These are phyloP conservation scores for Botryococcus braunii DNA, from an alignment of 163 green algal genomes.

Conservation along the genomic window DNA sequence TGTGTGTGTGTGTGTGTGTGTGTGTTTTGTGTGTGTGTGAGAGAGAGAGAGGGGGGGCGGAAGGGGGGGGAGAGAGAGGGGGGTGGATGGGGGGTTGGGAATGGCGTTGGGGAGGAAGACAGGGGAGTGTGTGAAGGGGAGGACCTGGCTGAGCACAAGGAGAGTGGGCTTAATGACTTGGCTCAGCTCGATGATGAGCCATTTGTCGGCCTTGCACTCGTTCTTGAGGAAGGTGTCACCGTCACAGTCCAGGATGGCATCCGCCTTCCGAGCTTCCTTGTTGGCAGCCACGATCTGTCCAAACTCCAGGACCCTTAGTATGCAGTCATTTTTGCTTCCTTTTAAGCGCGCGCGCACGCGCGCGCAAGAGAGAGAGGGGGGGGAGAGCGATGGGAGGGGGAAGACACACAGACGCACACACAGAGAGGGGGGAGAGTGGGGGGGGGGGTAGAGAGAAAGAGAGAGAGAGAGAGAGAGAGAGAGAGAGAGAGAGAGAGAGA, in stretches of 20 bases:
- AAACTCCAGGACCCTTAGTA: background rate
- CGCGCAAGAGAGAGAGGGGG: background rate
- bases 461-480: too few species aligned
- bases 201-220: slow-evolving; percentile 63
- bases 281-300: slow-evolving; percentile 60
- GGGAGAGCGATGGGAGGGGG: background rate
- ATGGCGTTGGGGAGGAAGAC: too few species aligned
- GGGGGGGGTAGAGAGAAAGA: too few species aligned
- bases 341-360: background rate
- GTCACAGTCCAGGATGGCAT: slow-evolving; percentile 61
- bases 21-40: too few species aligned
- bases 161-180: slow-evolving; percentile 35
- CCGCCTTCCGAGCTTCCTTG: slow-evolving; percentile 53
- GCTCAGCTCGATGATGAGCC: slow-evolving; percentile 71
- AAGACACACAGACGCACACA: too few species aligned
- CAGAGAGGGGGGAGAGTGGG: too few species aligned
- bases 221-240: slow-evolving; percentile 76
- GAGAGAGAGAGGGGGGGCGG: too few species aligned
- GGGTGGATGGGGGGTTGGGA: too few species aligned
- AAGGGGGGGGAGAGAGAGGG: too few species aligned
- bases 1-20: too few species aligned
- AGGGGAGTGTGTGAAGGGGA: background rate
- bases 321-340: background rate
- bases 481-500: too few species aligned
- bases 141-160: slow-evolving; percentile 5